These are phyloP conservation scores for Lasiodiplodia sp. DNA, from an alignment of 2,329 filamentous ascomycete species.

Conservation along the genomic window DNA sequence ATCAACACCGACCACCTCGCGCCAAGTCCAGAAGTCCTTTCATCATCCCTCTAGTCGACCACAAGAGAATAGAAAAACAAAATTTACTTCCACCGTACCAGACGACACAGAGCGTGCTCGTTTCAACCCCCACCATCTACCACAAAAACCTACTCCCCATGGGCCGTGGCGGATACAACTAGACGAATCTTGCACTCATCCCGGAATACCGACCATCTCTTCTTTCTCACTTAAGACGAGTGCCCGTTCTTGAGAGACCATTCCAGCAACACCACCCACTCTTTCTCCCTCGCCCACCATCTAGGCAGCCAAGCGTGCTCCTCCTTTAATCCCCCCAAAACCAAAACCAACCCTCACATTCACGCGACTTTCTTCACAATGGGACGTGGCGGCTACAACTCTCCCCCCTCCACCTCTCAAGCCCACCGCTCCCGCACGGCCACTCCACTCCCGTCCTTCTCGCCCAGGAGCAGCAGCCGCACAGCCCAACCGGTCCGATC, in stretches of 20 bases:
- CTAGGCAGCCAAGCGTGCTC: neutral
- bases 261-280: neutral
- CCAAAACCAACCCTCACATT: neutral
- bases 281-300: slow-evolving; percentile 30
- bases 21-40: neutral
- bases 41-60: neutral
- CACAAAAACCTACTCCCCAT: slow-evolving; percentile 33
- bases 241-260: neutral
- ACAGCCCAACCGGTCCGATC: neutral
- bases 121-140: slow-evolving; percentile 2
- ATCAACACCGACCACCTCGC: neutral
- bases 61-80: neutral
- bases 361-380: neutral
- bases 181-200: slow-evolving; percentile 14
- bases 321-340: neutral
- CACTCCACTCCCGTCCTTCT: neutral
- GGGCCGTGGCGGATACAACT: slow-evolving; percentile 47
- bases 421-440: neutral
- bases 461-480: neutral
- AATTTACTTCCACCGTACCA: neutral
- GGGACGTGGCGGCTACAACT: slow-evolving; percentile 34
- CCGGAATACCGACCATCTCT: neutral
- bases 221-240: neutral
- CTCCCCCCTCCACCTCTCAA: neutral
- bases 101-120: slow-evolving; percentile 15